Evolutionary conservation across 148 eudicot genomes (phyloP), one percentile per base, ranked within the genome.

Genomic region (Rhododendron kiyosumense): DNA sequence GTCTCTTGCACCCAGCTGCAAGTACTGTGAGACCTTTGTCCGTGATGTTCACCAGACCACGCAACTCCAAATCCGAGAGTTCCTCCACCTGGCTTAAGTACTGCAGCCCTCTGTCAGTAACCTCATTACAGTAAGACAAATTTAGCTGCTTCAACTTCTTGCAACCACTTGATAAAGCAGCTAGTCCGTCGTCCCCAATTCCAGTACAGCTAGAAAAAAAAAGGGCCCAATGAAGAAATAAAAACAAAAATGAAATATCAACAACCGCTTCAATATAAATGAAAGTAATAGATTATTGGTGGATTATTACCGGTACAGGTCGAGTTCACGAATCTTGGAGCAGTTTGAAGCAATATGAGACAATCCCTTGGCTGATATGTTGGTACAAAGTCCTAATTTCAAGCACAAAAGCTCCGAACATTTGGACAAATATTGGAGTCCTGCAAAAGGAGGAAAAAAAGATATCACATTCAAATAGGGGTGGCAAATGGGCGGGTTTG

Each of bases 111-210:
- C 32, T 88, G 79, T 95, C 95, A 38, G 95, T 95, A 67, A 94
- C 79, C 26, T 88, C 65, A 87, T 24, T 84, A 90, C 98, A 95
- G 83, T 95, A 94, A 57, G 93, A 94, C 83, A 95, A 89, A 83
- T 91, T 94, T 46, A 95, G 90, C 87, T 88, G 92, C 89, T 88
- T 89, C 87, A 95, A 82, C 84, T 88, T 94, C 88, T 88, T 93
- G 94, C 98, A 95, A 11, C 96, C 94, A 86, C 32, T 88, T 38
- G 94, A 91, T 84, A 95, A 48, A 85, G 92, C 93, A 79, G 88
- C 90, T 81, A 95, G 78, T 79, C 94, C 95, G n/a, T 89, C 90
- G 87, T 95, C 94, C 63, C 98, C 94, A 83, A 95, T 81, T 45
- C 86, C 90, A 30, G 85, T 81, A 87, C 98, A 95, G 81, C 98